A percentile compares a stretch with the other conserved stretches of the same genome.
Evolutionary conservation across 306 rosid genomes (phyloP).

Genomic region (Clitoria ternatea): DNA sequence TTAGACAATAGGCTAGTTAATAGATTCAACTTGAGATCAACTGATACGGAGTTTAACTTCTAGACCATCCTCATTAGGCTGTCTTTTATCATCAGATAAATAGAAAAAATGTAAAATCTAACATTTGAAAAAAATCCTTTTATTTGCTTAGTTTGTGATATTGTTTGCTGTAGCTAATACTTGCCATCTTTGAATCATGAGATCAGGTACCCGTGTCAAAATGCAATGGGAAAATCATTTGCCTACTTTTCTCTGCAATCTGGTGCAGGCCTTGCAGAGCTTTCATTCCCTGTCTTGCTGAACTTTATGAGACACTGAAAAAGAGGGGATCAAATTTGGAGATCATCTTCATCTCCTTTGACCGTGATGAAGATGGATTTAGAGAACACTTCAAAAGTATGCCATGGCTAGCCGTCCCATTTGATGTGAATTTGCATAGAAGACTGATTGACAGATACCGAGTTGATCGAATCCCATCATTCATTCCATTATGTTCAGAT

Average conservation of each 20-base stretch:
- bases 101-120: not conserved
- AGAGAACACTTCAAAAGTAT: slow-evolving; percentile 56
- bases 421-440: slow-evolving; percentile 50
- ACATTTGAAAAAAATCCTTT: not conserved
- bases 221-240: slow-evolving; percentile 65
- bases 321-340: slow-evolving; percentile 47
- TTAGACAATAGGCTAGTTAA: slow-evolving; percentile 4
- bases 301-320: slow-evolving; percentile 53
- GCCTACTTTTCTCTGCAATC: slow-evolving; percentile 79
- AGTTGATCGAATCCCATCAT: slow-evolving; percentile 67
- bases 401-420: slow-evolving; percentile 92
- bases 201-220: slow-evolving; percentile 66
- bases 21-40: slow-evolving; percentile 10
- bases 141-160: slow-evolving; percentile 19
- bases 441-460: slow-evolving; percentile 45
- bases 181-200: slow-evolving; percentile 22
- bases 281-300: slow-evolving; percentile 60
- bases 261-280: slow-evolving; percentile 95
- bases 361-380: slow-evolving; percentile 57
- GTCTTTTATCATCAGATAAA: not conserved
- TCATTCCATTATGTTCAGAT: slow-evolving; percentile 53
- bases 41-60: not conserved
- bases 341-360: slow-evolving; percentile 74
- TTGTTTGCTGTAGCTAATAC: slow-evolving; percentile 9
- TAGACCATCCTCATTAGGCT: not conserved